Percentiles rank a stretch among this genome's conserved stretches.
Evolutionary conservation across 2,329 filamentous ascomycete species (phyloP).

Genomic region (Colletotrichum orbiculare): DNA sequence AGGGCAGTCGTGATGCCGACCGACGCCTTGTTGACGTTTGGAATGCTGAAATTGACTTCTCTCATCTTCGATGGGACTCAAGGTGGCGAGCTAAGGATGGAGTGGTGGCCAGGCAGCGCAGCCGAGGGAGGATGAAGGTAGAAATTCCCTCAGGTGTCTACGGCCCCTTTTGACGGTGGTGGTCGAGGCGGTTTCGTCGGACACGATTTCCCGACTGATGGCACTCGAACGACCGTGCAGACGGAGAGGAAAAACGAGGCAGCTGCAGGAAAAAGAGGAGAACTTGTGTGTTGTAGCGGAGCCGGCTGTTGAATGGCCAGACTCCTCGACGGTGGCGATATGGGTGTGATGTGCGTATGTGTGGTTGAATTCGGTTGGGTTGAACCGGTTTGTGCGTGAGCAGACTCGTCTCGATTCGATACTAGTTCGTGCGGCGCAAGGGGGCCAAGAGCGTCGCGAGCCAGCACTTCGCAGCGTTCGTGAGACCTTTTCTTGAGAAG

Average conservation of each 20-base stretch:
- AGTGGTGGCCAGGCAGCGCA: constrained; percentile 33
- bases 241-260: background rate
- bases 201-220: constrained; percentile 27
- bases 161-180: constrained; percentile 32
- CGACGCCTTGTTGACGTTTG: constrained; percentile 99
- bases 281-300: constrained; percentile 13
- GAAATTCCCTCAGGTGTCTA: constrained; percentile 11
- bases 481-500: too few species aligned
- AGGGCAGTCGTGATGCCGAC: constrained; percentile 98
- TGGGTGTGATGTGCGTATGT: constrained; percentile 26
- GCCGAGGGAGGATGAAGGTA: constrained; percentile 22
- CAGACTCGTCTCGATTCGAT: constrained; percentile 37
- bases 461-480: constrained; percentile 1
- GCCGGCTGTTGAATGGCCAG: constrained; percentile 5
- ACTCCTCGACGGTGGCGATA: constrained; percentile 34
- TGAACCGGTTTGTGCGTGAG: constrained; percentile 34
- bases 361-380: constrained; percentile 26
- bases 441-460: constrained; percentile 10
- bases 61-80: constrained; percentile 76
- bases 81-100: constrained; percentile 1
- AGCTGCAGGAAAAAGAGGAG: constrained; percentile 6
- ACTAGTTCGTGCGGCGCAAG: constrained; percentile 32
- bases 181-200: constrained; percentile 6
- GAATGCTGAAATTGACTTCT: constrained; percentile 99
- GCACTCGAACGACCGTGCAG: constrained; percentile 15